phyloP scores from a whole-genome alignment of 1,284 basidiomycete species.

The Trichosporon sp. region DNA sequence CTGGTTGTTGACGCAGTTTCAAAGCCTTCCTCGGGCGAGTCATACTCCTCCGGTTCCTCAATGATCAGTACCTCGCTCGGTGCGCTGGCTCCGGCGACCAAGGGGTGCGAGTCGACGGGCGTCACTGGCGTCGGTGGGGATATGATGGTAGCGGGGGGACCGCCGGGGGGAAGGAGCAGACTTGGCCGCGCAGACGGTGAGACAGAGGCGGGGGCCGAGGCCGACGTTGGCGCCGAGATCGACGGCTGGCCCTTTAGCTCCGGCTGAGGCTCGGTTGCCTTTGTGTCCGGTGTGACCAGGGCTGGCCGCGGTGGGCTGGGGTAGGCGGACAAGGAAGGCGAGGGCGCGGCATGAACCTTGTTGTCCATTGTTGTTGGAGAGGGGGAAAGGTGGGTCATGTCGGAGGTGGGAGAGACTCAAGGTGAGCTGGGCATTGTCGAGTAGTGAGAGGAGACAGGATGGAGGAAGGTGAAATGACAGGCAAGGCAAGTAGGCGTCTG shows the following conservation, averaged over 20 bases:
- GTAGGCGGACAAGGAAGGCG: neutral
- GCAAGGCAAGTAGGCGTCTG: no score
- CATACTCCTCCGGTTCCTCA: conserved; percentile 15
- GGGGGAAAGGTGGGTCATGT: no score
- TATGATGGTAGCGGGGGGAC: neutral
- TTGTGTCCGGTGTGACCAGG: neutral
- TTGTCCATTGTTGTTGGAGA: neutral
- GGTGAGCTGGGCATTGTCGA: no score
- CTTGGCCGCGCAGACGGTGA: no score
- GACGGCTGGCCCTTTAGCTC: no score
- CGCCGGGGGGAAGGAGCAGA: neutral
- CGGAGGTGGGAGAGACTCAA: neutral
- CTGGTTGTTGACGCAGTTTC: conserved; percentile 7
- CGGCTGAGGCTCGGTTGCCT: no score
- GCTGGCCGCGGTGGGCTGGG: neutral
- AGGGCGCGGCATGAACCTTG: no score
- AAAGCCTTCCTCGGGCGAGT: conserved; percentile 26
- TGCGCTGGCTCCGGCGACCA: neutral
- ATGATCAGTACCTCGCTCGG: neutral
- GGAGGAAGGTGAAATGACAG: no score
- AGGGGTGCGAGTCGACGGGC: neutral
- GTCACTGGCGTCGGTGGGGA: conserved; percentile 9
- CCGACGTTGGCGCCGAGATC: neutral
- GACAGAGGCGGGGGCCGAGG: neutral
- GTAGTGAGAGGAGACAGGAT: no score